A percentile compares a stretch with the other conserved stretches of the same genome.
Evolutionary conservation across 2,329 filamentous ascomycete species (phyloP).

Genomic region (Pestalotiopsis sp.): DNA sequence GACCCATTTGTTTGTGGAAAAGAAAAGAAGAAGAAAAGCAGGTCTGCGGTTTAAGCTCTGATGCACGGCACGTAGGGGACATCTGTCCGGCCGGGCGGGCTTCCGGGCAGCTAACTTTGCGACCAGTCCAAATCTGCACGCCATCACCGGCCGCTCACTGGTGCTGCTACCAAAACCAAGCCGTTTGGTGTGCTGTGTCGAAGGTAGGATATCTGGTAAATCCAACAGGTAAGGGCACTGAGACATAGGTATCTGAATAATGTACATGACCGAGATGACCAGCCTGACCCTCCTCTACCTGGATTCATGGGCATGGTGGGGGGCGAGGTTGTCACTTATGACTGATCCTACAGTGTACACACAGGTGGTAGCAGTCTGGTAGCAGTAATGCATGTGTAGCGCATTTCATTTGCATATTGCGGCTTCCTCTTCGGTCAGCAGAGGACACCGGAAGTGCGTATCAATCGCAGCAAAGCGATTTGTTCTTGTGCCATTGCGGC

Average conservation of each 20-base stretch:
- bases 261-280: no score
- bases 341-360: not conserved
- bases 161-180: no score
- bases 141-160: no score
- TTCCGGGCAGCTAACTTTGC: not conserved
- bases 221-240: no score
- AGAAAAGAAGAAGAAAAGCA: not conserved
- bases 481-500: not conserved
- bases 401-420: not conserved
- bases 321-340: not conserved
- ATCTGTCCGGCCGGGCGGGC: not conserved
- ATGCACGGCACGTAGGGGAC: not conserved
- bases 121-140: not conserved
- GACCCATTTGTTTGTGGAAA: not conserved
- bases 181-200: no score
- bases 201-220: not conserved
- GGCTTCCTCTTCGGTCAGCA: conserved; percentile 4
- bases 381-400: not conserved
- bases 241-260: not conserved
- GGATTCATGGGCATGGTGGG: not conserved
- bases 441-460: not conserved
- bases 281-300: not conserved
- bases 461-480: not conserved
- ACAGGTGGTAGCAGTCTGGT: no score
- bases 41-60: not conserved